phyloP scores from a whole-genome alignment of 345 rosid genomes.

The Bretschneidera sinensis region DNA sequence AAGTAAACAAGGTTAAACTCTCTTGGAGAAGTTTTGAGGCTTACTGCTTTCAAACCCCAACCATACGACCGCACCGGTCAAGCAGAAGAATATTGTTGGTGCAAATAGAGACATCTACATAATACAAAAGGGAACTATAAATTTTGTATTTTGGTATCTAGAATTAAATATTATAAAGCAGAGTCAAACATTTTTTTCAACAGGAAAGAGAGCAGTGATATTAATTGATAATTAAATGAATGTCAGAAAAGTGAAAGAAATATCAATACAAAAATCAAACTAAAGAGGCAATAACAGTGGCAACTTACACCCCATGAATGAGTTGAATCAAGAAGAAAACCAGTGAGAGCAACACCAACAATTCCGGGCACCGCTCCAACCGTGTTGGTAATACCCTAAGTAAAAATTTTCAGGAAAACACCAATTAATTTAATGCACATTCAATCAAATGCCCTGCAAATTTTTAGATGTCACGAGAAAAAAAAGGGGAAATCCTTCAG shows the following conservation, averaged over 20 bases:
- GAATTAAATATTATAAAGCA: background rate
- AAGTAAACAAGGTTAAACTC: constrained; percentile 24
- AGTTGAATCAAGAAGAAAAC: constrained; percentile 85
- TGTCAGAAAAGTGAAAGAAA: background rate
- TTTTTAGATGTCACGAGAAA: background rate
- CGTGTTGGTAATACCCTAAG: constrained; percentile 87
- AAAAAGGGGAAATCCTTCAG: background rate
- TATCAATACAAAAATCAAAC: background rate
- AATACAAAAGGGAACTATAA: constrained; percentile 6
- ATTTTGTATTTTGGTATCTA: background rate
- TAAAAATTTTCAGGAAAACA: constrained; percentile 2
- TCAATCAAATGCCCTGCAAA: background rate
- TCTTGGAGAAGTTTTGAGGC: constrained; percentile 65
- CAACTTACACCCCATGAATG: constrained; percentile 95
- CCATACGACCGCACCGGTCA: constrained; percentile 88
- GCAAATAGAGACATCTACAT: constrained; percentile 70
- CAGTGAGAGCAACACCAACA: constrained; percentile 86
- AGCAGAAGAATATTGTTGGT: constrained; percentile 90
- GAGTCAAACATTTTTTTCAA: background rate
- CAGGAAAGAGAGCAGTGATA: background rate
- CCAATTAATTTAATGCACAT: background rate
- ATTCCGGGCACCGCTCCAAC: constrained; percentile 93
- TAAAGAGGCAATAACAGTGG: background rate
- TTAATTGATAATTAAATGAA: too few species aligned
- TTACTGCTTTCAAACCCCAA: constrained; percentile 79